Evolutionary conservation across 2,329 filamentous ascomycete species (phyloP).

Genomic region (Pseudogymnoascus sp.): DNA sequence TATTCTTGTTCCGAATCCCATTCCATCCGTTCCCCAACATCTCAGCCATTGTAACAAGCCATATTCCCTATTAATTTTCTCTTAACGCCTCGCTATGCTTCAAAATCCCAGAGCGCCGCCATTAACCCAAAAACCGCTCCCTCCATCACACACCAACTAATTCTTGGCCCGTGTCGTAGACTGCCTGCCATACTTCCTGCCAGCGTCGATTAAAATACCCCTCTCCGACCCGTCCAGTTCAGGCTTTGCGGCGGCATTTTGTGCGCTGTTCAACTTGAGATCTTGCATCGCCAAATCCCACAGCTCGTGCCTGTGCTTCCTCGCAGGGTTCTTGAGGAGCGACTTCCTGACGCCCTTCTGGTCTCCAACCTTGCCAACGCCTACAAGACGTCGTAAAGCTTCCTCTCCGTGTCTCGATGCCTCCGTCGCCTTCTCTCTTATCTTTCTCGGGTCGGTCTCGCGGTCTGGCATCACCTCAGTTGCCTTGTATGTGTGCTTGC

Average conservation of each 20-base stretch:
- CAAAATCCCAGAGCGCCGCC: not conserved
- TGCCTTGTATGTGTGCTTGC: constrained; percentile 55
- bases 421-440: constrained; percentile 50
- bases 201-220: constrained; percentile 57
- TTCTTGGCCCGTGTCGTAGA: constrained; percentile 20
- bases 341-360: constrained; percentile 54
- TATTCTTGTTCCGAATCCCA: not conserved
- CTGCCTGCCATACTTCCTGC: constrained; percentile 44
- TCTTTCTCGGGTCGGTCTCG: constrained; percentile 47
- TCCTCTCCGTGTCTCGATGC: constrained; percentile 55
- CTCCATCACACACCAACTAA: not conserved
- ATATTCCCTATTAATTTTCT: not conserved
- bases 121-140: not conserved
- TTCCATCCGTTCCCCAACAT: not conserved
- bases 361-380: constrained; percentile 55
- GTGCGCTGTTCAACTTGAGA: constrained; percentile 26
- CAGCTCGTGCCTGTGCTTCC: constrained; percentile 47
- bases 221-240: constrained; percentile 44
- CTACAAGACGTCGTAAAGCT: constrained; percentile 49
- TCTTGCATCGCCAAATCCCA: constrained; percentile 56
- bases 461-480: constrained; percentile 41
- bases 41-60: not conserved
- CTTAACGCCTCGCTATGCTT: constrained; percentile 5
- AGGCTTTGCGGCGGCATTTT: constrained; percentile 28
- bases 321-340: constrained; percentile 40